phyloP scores from a whole-genome alignment of 257 asterid species.

The Ajuga chamaepitys region DNA sequence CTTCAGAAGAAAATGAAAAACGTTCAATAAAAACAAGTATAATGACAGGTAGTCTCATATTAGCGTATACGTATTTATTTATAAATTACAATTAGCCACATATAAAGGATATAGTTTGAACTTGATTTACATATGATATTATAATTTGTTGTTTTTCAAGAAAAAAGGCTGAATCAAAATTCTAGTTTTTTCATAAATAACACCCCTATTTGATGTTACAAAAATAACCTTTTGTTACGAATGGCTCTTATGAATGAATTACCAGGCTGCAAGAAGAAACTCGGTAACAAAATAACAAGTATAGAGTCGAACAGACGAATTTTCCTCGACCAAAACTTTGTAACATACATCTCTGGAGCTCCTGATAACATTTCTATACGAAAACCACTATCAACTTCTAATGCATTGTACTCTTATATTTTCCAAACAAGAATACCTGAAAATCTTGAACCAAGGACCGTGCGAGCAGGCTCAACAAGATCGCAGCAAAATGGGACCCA shows the following conservation, averaged over 20 bases:
- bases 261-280: background rate
- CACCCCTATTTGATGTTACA: no score
- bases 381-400: conserved; percentile 26
- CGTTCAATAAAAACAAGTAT: no score
- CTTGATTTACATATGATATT: no score
- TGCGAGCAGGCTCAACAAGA: conserved; percentile 44
- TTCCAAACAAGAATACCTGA: conserved; percentile 20
- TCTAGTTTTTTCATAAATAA: no score
- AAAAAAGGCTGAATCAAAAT: no score
- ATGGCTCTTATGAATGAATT: background rate
- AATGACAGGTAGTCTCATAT: no score
- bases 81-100: no score
- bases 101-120: no score
- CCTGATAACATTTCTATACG: conserved; percentile 28
- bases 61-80: no score
- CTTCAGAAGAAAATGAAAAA: no score
- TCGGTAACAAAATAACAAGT: background rate
- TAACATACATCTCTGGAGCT: conserved; percentile 36
- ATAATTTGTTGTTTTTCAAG: no score
- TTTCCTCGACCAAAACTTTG: conserved; percentile 2
- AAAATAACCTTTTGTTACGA: no score
- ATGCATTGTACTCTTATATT: conserved; percentile 31
- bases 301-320: conserved; percentile 8
- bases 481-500: conserved; percentile 75
- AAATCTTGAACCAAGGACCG: conserved; percentile 10